Evolutionary conservation across 768 basidiomycete species (phyloP).

Genomic region (Glaciozyma antarctica): DNA sequence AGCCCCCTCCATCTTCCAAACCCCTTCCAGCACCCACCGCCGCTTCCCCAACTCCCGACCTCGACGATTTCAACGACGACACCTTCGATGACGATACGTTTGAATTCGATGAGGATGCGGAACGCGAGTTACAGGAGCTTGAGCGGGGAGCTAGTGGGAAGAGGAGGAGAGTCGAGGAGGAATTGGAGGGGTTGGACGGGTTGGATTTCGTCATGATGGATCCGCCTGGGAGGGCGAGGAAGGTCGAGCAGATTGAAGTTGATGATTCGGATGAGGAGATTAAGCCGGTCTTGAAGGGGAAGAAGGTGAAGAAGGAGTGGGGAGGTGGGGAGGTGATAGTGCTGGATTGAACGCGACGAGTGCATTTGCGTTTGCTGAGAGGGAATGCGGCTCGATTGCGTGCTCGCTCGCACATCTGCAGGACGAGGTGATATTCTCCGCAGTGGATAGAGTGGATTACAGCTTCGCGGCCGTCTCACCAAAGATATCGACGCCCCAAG

Average conservation of each 20-base stretch:
- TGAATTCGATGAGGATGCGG: too few relatives aligned
- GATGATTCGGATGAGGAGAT: conserved; percentile 54
- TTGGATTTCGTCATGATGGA: not conserved
- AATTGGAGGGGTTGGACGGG: not conserved
- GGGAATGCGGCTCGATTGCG: too few relatives aligned
- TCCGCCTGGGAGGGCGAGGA: not conserved
- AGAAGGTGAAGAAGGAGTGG: not conserved
- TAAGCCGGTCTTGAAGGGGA: not conserved
- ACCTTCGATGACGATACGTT: too few relatives aligned
- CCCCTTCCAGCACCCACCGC: too few relatives aligned
- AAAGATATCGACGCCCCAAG: conserved; percentile 27
- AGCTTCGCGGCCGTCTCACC: conserved; percentile 5
- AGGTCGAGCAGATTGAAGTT: conserved; percentile 43
- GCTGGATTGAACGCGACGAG: not conserved
- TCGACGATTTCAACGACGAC: too few relatives aligned
- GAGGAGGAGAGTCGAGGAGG: not conserved
- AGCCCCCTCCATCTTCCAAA: too few relatives aligned
- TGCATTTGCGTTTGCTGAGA: too few relatives aligned
- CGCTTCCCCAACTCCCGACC: too few relatives aligned
- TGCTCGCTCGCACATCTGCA: too few relatives aligned
- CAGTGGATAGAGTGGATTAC: not conserved
- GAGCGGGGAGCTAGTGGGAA: not conserved
- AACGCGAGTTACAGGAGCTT: too few relatives aligned
- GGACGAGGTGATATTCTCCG: too few relatives aligned
- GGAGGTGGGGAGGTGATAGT: not conserved